A percentile compares a stretch with the other conserved stretches of the same genome.
Evolutionary conservation across 306 rosid genomes (phyloP).

Genomic region (Glycyrrhiza uralensis): DNA sequence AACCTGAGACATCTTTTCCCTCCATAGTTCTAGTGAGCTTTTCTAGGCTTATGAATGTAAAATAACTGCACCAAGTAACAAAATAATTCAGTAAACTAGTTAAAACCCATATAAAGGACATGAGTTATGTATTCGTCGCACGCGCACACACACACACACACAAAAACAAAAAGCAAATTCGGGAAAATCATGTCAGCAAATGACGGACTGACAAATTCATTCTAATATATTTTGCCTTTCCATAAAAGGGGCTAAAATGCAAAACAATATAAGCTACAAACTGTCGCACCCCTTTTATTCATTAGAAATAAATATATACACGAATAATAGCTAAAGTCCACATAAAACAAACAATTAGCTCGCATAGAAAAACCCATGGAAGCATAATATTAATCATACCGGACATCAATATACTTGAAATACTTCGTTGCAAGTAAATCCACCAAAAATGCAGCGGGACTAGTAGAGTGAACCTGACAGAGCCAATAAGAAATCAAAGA

Average conservation of each 20-base stretch:
- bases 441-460: constrained; percentile 29
- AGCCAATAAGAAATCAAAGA: not conserved
- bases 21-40: constrained; percentile 56
- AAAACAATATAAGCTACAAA: not conserved
- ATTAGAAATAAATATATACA: not conserved
- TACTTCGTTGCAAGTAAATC: constrained; percentile 71
- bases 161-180: not conserved
- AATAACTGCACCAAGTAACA: constrained; percentile 58
- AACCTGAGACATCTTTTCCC: constrained; percentile 55
- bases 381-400: constrained; percentile 56
- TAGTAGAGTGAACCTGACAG: constrained; percentile 48
- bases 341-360: not conserved
- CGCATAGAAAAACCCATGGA: not conserved
- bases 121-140: not conserved
- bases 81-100: not conserved
- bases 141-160: not conserved
- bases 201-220: not conserved
- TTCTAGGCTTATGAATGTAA: constrained; percentile 76
- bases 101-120: not conserved
- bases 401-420: constrained; percentile 68
- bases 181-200: not conserved
- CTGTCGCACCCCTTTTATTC: not conserved
- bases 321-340: not conserved
- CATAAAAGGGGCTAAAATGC: not conserved
- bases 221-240: not conserved